A percentile compares a stretch with the other conserved stretches of the same genome.
Conservation (phyloP, 2,329 filamentous ascomycete genomes). For the Colletotrichum karsti region DNA sequence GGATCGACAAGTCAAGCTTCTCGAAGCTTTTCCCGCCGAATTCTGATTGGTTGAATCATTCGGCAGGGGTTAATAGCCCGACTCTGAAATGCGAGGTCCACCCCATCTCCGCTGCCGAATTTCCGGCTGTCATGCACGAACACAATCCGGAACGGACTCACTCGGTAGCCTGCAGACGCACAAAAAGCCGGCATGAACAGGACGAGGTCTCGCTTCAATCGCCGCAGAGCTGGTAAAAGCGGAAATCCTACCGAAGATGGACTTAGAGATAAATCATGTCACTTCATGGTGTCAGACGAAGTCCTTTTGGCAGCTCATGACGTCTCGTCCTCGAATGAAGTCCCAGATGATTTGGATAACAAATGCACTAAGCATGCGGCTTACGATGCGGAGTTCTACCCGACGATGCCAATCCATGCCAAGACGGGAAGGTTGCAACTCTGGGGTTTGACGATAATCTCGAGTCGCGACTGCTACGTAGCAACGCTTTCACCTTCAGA, state of each 20-base stretch:
- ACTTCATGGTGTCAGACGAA: background rate
- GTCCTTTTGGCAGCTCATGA: background rate
- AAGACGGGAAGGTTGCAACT: slow-evolving; percentile 4
- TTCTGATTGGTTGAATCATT: background rate
- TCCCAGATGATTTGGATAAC: background rate
- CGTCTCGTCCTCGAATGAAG: background rate
- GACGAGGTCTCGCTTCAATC: background rate
- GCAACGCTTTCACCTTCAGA: background rate
- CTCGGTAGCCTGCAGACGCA: no score
- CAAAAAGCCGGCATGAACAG: background rate
- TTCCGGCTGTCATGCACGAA: background rate
- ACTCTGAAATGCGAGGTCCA: background rate
- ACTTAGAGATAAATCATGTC: background rate
- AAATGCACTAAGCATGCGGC: background rate
- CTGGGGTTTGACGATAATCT: background rate
- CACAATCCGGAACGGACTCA: no score
- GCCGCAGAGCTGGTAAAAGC: no score
- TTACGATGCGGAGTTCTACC: background rate
- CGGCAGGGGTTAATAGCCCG: background rate
- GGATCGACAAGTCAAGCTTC: background rate
- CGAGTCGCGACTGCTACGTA: background rate
- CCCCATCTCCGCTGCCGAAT: background rate
- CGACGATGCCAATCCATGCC: background rate
- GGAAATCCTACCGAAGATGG: background rate
- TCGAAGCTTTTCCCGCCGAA: background rate